Base-by-base conservation (phyloP, 2,329 filamentous ascomycete genomes). In the Fusarium sarcochroum region DNA sequence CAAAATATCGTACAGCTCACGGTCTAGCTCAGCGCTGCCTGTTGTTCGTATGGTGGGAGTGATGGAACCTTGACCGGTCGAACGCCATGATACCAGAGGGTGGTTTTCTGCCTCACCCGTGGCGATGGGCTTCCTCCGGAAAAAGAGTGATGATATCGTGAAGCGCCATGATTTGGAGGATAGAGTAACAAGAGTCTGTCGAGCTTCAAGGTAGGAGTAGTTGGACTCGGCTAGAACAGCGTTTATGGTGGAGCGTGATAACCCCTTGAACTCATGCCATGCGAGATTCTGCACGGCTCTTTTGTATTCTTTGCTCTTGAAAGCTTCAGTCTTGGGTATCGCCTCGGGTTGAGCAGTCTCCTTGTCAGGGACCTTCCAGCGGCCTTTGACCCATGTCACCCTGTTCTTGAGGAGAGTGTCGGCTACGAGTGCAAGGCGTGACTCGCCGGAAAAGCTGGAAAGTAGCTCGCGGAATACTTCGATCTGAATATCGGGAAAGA, bases 381-480 rank as follows among this genome's bases (percentile, higher is more conserved):
- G 84, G 2, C 91, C 91, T 74, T 90, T 90, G 66, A 92, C 89
- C 84, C 89, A 93, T 49, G 87, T 86, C 54, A 87, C 85, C 35
- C 89, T 87, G 73, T 91, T 89, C 80, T 92, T 93, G 60, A 96
- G 83, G 60, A 96, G 82, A 49, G 89, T 87, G 75, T 96, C 92
- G 14, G 92, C 92, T 27, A 94, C 90, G 48, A 96, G 85, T 42
- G 92, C 90, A 23, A 95, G 80, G 68, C 92, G 84, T 65, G 92
- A 95, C 78, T 94, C 91, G 72, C 90, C 89, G 73, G 91, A 90
- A 75, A 94, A 91, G 73, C 84, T 91, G 38, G 85, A 81, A 48
- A 96, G 87, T 87, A 96, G 92, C 81, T 95, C 92, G 44, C 92
- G 88, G 75, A 96, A 93, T 18, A 94, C 92, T 70, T 94, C 91